These are phyloP conservation scores for Leavenworthia alabamica DNA, from an alignment of 345 rosid genomes.

Conservation along the genomic window DNA sequence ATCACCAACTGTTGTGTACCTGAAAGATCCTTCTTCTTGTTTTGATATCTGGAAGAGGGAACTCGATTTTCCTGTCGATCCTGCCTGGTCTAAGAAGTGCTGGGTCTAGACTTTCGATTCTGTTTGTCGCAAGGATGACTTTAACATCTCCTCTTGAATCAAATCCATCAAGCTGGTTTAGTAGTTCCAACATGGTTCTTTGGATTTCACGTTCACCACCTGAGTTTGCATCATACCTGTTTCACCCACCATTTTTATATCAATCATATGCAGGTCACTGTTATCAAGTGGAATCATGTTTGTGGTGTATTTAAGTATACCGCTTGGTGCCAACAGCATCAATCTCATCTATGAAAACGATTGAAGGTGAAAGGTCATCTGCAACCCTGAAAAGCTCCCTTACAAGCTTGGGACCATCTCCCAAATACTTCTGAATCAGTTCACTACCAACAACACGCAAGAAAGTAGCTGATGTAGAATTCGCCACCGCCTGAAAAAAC, in stretches of 20 bases:
- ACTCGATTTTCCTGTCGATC: slow-evolving; percentile 88
- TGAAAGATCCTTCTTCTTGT: slow-evolving; percentile 92
- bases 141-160: slow-evolving; percentile 97
- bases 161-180: slow-evolving; percentile 91
- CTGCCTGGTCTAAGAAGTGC: slow-evolving; percentile 94
- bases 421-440: slow-evolving; percentile 89
- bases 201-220: slow-evolving; percentile 98
- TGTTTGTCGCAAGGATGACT: slow-evolving; percentile 90
- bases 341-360: slow-evolving; percentile 93
- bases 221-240: slow-evolving; percentile 87
- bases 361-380: slow-evolving; percentile 87
- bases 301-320: slow-evolving; percentile 32
- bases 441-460: slow-evolving; percentile 96
- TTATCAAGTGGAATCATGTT: background rate
- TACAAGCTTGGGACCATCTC: slow-evolving; percentile 93
- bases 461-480: slow-evolving; percentile 95
- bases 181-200: slow-evolving; percentile 92
- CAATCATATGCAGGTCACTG: background rate
- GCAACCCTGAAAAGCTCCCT: slow-evolving; percentile 96
- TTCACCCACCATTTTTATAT: background rate
- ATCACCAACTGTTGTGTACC: slow-evolving; percentile 31
- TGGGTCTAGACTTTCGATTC: slow-evolving; percentile 92
- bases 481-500: slow-evolving; percentile 79
- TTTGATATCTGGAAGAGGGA: slow-evolving; percentile 96
- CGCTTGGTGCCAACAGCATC: slow-evolving; percentile 97